Evolutionary conservation across 331 rosid genomes (phyloP).

Genomic region (Arachis monticola): DNA sequence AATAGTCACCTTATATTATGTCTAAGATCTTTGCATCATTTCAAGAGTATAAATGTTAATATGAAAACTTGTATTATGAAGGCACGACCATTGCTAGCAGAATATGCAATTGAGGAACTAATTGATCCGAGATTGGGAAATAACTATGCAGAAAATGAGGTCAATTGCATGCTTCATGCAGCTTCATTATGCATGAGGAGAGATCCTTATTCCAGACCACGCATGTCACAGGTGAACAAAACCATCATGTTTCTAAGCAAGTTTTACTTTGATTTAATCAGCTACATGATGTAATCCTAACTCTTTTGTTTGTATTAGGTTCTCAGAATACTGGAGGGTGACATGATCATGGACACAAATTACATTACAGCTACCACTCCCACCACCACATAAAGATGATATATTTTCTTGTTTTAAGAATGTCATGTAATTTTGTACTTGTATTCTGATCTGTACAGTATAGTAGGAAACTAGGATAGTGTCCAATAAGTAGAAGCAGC

Average conservation of each 20-base stretch:
- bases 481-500: conserved; percentile 30
- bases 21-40: conserved; percentile 6
- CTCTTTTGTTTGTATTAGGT: conserved; percentile 52
- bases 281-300: neutral
- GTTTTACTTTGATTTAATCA: neutral
- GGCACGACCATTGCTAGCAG: conserved; percentile 83
- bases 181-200: conserved; percentile 84
- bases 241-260: too few species aligned
- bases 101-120: conserved; percentile 66
- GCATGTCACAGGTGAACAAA: conserved; percentile 83
- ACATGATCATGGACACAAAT: conserved; percentile 71
- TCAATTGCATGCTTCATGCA: conserved; percentile 81
- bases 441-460: conserved; percentile 48
- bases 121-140: conserved; percentile 79
- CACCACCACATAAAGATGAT: too few species aligned
- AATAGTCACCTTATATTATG: neutral
- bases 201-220: conserved; percentile 91
- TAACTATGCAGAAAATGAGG: conserved; percentile 71
- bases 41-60: conserved; percentile 15
- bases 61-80: conserved; percentile 43
- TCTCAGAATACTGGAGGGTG: conserved; percentile 88
- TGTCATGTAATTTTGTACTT: too few species aligned
- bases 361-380: conserved; percentile 50
- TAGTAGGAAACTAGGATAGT: conserved; percentile 42
- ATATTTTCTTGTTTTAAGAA: too few species aligned